Conservation (phyloP, 208 protist genomes). For the Borovskyia barvae region DNA sequence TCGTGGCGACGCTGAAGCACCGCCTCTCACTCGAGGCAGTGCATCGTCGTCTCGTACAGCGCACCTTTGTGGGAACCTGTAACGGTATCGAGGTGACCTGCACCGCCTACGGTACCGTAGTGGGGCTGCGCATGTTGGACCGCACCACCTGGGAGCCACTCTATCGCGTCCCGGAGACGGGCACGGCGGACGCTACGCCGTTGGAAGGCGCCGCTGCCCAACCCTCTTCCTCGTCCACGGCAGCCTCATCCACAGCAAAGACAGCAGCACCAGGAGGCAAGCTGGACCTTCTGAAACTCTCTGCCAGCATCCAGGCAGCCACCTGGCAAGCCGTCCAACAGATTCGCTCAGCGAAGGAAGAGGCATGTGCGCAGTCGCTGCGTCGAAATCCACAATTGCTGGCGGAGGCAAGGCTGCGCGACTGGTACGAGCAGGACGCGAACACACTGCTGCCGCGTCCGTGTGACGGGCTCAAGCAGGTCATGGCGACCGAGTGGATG, state of each 20-base stretch:
- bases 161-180: slow-evolving; percentile 38
- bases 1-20: slow-evolving; percentile 78
- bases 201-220: not conserved
- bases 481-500: slow-evolving; percentile 77
- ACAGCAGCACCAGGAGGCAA: not conserved
- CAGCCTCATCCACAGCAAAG: not conserved
- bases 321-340: slow-evolving; percentile 67
- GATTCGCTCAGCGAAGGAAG: slow-evolving; percentile 66
- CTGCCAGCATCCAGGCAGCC: slow-evolving; percentile 65
- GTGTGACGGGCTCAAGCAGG: slow-evolving; percentile 50
- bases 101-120: slow-evolving; percentile 69
- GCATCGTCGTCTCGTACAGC: slow-evolving; percentile 53
- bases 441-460: slow-evolving; percentile 57
- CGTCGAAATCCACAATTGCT: slow-evolving; percentile 51
- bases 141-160: slow-evolving; percentile 52
- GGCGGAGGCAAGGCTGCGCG: slow-evolving; percentile 31
- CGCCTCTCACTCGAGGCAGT: slow-evolving; percentile 71
- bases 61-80: slow-evolving; percentile 65
- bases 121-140: slow-evolving; percentile 52
- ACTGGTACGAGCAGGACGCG: slow-evolving; percentile 85
- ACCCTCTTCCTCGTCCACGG: slow-evolving; percentile 1
- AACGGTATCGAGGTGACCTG: slow-evolving; percentile 77
- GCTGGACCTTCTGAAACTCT: slow-evolving; percentile 53
- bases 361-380: slow-evolving; percentile 56
- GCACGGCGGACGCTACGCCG: not conserved